Percentiles rank a stretch among this genome's conserved stretches.
phyloP scores from a whole-genome alignment of 345 rosid genomes.

The Salix koriyanagi region DNA sequence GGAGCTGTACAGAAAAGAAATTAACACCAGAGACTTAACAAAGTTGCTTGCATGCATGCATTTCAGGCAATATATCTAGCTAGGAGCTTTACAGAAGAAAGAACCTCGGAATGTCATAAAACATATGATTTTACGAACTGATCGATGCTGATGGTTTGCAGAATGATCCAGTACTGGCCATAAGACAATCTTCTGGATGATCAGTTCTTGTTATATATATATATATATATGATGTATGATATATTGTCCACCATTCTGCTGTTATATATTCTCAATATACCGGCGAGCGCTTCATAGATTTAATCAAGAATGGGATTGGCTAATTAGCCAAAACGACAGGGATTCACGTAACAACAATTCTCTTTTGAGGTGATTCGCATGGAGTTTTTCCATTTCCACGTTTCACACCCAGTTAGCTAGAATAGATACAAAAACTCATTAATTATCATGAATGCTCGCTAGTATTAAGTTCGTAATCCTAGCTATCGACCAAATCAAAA shows the following conservation, averaged over 20 bases:
- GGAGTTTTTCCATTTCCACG: too few species aligned
- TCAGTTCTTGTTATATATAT: slow-evolving; percentile 22
- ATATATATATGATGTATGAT: background rate
- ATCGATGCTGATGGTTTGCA: background rate
- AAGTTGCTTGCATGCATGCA: background rate
- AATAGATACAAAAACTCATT: too few species aligned
- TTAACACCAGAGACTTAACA: too few species aligned
- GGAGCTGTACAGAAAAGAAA: too few species aligned
- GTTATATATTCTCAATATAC: background rate
- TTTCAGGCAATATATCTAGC: background rate
- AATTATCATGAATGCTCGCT: too few species aligned
- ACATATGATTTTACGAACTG: background rate
- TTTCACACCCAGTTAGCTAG: too few species aligned
- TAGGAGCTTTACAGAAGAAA: background rate
- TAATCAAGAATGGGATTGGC: too few species aligned
- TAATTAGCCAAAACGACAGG: too few species aligned
- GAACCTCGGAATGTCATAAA: background rate
- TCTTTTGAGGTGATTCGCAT: too few species aligned
- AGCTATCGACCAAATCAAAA: too few species aligned
- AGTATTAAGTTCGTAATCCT: too few species aligned
- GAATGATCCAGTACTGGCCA: slow-evolving; percentile 25
- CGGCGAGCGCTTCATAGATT: background rate
- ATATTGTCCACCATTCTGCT: background rate
- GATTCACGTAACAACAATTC: too few species aligned
- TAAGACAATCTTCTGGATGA: slow-evolving; percentile 52